Conservation (phyloP, 768 basidiomycete genomes). For the Pholiota conissans region DNA sequence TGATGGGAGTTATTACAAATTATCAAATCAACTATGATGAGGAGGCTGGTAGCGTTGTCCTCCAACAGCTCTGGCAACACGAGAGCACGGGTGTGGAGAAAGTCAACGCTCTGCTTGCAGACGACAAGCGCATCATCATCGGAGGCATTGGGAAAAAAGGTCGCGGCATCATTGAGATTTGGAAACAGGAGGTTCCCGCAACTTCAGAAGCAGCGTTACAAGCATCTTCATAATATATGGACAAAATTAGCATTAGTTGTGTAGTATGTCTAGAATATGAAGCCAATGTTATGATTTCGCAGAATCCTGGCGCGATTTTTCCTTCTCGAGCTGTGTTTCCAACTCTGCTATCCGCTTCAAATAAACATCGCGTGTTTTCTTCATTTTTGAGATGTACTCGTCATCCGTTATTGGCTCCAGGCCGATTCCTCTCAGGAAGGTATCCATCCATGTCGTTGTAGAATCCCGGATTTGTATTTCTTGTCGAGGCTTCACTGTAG, state of each 20-base stretch:
- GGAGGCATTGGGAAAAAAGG: constrained; percentile 62
- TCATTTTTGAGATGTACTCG: constrained; percentile 64
- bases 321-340: constrained; percentile 40
- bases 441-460: constrained; percentile 31
- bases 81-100: constrained; percentile 49
- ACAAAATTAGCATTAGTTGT: constrained; percentile 2
- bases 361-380: constrained; percentile 53
- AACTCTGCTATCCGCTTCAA: constrained; percentile 59
- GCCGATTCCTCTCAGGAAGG: constrained; percentile 46
- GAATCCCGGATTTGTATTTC: constrained; percentile 1
- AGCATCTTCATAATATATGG: constrained; percentile 2
- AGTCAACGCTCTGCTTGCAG: constrained; percentile 61
- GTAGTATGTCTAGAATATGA: constrained; percentile 1
- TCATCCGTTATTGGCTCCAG: constrained; percentile 66
- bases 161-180: constrained; percentile 66
- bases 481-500: constrained; percentile 3
- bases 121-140: constrained; percentile 49
- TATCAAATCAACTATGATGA: constrained; percentile 45
- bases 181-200: constrained; percentile 35
- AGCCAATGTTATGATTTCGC: constrained; percentile 4
- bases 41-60: constrained; percentile 33
- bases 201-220: background rate
- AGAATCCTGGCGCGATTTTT: constrained; percentile 23
- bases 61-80: constrained; percentile 48
- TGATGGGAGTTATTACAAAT: constrained; percentile 57